A percentile compares a stretch with the other conserved stretches of the same genome.
Conservation (phyloP, 164 flowering plant genomes). For the Macadamia tetraphylla region DNA sequence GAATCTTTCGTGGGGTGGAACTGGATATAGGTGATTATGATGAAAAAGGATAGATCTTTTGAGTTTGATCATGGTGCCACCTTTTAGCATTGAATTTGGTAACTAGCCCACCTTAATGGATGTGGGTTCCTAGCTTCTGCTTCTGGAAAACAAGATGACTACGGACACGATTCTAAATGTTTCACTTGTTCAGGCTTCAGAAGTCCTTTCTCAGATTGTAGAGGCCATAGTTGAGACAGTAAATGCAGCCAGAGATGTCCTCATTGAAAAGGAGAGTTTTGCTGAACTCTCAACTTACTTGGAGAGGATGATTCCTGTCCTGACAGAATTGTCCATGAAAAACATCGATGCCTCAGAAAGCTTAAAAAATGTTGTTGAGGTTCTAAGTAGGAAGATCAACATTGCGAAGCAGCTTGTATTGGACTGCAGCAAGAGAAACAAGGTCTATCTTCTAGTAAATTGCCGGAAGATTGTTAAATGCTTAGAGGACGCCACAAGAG, state of each 20-base stretch:
- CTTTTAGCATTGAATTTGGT: too few species aligned
- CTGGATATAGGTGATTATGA: too few species aligned
- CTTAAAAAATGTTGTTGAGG: slow-evolving; percentile 32
- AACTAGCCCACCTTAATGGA: too few species aligned
- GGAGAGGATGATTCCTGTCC: slow-evolving; percentile 42
- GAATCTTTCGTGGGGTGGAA: too few species aligned
- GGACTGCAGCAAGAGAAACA: slow-evolving; percentile 56
- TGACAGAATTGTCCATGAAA: slow-evolving; percentile 40
- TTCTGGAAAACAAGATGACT: slow-evolving; percentile 19
- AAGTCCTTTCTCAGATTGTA: slow-evolving; percentile 30
- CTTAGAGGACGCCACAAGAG: slow-evolving; percentile 36
- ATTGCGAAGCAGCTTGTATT: slow-evolving; percentile 33
- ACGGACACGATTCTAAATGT: slow-evolving; percentile 18
- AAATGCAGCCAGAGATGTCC: slow-evolving; percentile 35
- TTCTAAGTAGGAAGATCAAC: slow-evolving; percentile 37
- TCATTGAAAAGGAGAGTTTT: slow-evolving; percentile 54
- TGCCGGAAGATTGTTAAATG: slow-evolving; percentile 38
- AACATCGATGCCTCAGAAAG: slow-evolving; percentile 26
- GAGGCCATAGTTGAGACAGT: slow-evolving; percentile 25
- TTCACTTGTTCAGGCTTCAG: slow-evolving; percentile 31
- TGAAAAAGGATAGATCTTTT: too few species aligned
- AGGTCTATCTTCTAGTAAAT: slow-evolving; percentile 52
- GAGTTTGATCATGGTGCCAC: too few species aligned
- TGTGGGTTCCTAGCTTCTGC: background rate
- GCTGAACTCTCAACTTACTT: slow-evolving; percentile 34